A percentile compares a stretch with the other conserved stretches of the same genome.
Conservation (phyloP, 106 monocot genomes). For the Ottelia alismoides region DNA sequence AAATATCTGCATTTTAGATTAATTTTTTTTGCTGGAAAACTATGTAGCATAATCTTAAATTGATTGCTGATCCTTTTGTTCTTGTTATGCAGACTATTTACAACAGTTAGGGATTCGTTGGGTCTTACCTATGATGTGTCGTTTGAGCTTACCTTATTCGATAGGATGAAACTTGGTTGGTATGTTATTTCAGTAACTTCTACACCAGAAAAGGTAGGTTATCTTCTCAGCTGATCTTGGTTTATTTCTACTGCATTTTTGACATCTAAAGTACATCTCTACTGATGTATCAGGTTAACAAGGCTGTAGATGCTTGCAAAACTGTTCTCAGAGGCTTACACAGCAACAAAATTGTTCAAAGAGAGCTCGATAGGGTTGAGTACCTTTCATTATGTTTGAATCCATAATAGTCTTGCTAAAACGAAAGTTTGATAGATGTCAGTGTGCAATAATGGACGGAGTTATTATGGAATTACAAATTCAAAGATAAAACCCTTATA, state of each 20-base stretch:
- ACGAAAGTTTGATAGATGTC: no score
- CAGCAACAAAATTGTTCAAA: constrained; percentile 58
- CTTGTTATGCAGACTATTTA: constrained; percentile 62
- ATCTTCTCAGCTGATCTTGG: neutral
- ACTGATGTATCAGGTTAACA: constrained; percentile 77
- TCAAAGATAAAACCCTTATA: no score
- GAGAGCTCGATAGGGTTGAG: constrained; percentile 96
- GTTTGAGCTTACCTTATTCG: constrained; percentile 93
- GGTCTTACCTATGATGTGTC: constrained; percentile 99
- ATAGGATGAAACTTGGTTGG: constrained; percentile 84
- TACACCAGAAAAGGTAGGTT: constrained; percentile 79
- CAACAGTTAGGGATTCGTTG: constrained; percentile 91
- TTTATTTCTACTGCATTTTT: neutral
- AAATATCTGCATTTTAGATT: no score
- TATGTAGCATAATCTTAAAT: no score
- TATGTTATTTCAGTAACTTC: constrained; percentile 96
- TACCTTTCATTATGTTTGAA: no score
- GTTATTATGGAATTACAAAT: no score
- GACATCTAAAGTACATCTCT: neutral
- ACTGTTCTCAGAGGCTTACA: constrained; percentile 84
- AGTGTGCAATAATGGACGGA: no score
- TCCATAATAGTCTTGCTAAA: no score
- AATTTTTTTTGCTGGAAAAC: no score
- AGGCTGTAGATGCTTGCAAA: constrained; percentile 99
- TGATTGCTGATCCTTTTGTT: no score